Evolutionary conservation across 139 green algal species (phyloP).

Genomic region (Volvox reticuliferus): DNA sequence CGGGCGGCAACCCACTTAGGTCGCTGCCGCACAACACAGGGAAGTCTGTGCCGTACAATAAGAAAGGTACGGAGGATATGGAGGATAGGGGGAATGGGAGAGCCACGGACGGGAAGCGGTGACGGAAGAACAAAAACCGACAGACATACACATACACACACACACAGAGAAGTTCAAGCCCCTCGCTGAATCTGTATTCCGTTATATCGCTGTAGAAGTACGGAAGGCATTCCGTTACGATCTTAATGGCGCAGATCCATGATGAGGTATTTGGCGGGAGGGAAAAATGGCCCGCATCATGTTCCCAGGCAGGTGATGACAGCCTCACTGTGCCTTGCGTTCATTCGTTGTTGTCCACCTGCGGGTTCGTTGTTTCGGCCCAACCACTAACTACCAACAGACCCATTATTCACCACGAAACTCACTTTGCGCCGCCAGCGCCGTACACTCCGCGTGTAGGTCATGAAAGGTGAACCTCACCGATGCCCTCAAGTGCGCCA

Average conservation of each 20-base stretch:
- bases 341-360: too few species aligned
- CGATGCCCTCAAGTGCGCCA: slow-evolving; percentile 46
- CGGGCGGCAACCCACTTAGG: slow-evolving; percentile 45
- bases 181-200: too few species aligned
- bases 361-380: too few species aligned
- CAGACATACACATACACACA: background rate
- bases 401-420: background rate
- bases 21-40: slow-evolving; percentile 46
- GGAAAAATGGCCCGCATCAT: too few species aligned
- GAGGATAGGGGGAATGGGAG: background rate
- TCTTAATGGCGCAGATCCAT: too few species aligned
- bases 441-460: slow-evolving; percentile 48
- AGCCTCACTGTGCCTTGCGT: too few species aligned
- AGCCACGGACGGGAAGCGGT: background rate
- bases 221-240: too few species aligned
- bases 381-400: background rate
- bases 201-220: too few species aligned
- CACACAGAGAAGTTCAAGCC: background rate
- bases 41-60: slow-evolving; percentile 33
- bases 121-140: background rate
- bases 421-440: slow-evolving; percentile 51
- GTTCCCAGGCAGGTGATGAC: too few species aligned
- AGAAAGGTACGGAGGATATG: background rate
- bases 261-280: too few species aligned
- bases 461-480: slow-evolving; percentile 51